phyloP scores from a whole-genome alignment of 371 early-diverging fungal genomes.

The Apophysomyces trapeziformis region DNA sequence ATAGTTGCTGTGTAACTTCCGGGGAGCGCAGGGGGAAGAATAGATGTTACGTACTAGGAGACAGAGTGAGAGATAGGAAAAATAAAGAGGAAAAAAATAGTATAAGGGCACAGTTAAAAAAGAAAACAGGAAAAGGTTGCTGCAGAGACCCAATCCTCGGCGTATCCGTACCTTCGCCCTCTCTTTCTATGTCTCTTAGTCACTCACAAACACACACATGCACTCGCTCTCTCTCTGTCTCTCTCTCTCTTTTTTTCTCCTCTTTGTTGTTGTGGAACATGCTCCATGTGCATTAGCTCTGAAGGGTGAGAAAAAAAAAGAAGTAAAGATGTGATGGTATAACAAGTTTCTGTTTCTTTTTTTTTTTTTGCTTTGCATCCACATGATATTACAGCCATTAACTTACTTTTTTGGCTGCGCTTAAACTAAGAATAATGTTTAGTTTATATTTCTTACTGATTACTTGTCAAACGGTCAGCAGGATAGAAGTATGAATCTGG shows the following conservation, averaged over 20 bases:
- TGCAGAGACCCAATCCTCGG: constrained; percentile 5
- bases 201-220: too few species aligned
- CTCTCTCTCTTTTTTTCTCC: not conserved
- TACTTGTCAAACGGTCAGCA: constrained; percentile 1
- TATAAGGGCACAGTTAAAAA: not conserved
- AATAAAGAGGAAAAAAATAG: not conserved
- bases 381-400: not conserved
- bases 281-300: constrained; percentile 1
- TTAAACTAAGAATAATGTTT: not conserved
- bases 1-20: constrained; percentile 1
- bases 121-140: not conserved
- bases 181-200: too few species aligned
- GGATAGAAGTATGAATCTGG: not conserved
- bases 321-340: not conserved
- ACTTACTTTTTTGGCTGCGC: not conserved
- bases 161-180: not conserved
- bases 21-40: constrained; percentile 1
- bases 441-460: not conserved
- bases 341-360: not conserved
- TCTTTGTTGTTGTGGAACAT: not conserved
- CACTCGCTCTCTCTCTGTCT: too few species aligned
- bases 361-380: not conserved
- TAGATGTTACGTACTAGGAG: not conserved
- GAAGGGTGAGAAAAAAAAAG: not conserved
- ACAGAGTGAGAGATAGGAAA: not conserved